Evolutionary conservation across 2,329 filamentous ascomycete species (phyloP).

Genomic region (Fusarium humuli): DNA sequence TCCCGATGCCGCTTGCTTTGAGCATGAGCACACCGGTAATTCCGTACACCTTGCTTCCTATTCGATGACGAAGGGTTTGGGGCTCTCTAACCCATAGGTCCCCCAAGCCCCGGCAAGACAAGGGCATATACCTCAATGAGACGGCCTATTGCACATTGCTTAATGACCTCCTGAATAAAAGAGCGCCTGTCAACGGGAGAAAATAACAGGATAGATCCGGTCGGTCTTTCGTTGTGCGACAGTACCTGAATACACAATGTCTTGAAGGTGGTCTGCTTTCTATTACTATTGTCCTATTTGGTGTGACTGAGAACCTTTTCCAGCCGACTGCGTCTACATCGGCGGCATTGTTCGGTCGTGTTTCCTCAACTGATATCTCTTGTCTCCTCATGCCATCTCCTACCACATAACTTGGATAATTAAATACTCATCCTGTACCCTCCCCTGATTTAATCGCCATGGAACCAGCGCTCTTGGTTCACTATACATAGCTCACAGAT

Average conservation of each 20-base stretch:
- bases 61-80: slow-evolving; percentile 27
- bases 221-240: slow-evolving; percentile 7
- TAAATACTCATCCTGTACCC: not conserved
- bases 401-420: not conserved
- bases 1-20: slow-evolving; percentile 4
- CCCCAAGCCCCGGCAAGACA: slow-evolving; percentile 28
- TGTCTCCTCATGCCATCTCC: slow-evolving; percentile 12
- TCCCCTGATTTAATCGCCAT: slow-evolving; percentile 1
- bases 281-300: slow-evolving; percentile 11
- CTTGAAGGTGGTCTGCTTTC: not conserved
- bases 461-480: not conserved
- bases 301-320: not conserved
- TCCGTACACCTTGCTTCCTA: slow-evolving; percentile 17
- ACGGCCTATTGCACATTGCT: slow-evolving; percentile 8
- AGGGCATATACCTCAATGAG: slow-evolving; percentile 20
- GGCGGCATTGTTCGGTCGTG: slow-evolving; percentile 10
- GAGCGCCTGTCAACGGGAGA: not conserved
- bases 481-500: slow-evolving; percentile 1
- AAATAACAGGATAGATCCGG: slow-evolving; percentile 16
- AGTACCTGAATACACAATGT: not conserved
- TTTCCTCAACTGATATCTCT: slow-evolving; percentile 17
- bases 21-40: slow-evolving; percentile 35
- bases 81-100: slow-evolving; percentile 11
- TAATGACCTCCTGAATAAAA: slow-evolving; percentile 2
- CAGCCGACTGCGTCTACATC: slow-evolving; percentile 11